A percentile compares a stretch with the other conserved stretches of the same genome.
Conservation (phyloP, 2,329 filamentous ascomycete species). For the Aurifilum marmelostoma region DNA sequence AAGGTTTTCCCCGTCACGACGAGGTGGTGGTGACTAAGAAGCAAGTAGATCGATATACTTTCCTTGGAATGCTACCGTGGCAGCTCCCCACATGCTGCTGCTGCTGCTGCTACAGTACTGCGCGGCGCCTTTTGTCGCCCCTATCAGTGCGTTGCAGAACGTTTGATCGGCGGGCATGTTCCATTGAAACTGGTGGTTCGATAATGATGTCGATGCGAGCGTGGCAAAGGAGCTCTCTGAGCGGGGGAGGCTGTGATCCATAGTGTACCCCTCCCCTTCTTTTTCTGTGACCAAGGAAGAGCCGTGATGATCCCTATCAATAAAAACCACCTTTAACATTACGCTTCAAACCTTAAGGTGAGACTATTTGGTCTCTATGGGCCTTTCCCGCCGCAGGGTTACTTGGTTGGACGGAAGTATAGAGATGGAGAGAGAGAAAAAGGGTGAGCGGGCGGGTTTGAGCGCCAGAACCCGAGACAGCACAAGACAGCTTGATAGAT, state of each 20-base stretch:
- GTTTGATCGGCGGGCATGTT: not conserved
- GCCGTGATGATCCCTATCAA: not conserved
- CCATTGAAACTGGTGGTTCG: not conserved
- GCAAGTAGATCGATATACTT: not conserved
- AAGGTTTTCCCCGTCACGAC: not conserved
- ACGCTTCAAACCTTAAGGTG: not conserved
- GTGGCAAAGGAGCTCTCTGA: not conserved
- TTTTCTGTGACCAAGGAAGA: not conserved
- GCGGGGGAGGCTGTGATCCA: not conserved
- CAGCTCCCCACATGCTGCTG: not conserved
- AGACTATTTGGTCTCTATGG: not conserved
- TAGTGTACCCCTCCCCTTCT: not conserved
- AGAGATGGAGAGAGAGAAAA: not conserved
- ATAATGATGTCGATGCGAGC: not conserved
- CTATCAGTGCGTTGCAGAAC: not conserved
- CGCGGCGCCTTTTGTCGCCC: not conserved
- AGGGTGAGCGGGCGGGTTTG: not conserved
- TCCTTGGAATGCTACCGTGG: not conserved
- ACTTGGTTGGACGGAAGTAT: not conserved
- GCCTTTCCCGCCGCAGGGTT: not conserved
- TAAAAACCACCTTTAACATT: not conserved
- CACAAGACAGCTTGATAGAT: not conserved
- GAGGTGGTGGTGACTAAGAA: not conserved
- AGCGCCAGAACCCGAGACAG: not conserved
- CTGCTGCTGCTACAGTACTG: not conserved